Evolutionary conservation across 257 asterid species (phyloP).

Genomic region (Fraxinus cuspidata): DNA sequence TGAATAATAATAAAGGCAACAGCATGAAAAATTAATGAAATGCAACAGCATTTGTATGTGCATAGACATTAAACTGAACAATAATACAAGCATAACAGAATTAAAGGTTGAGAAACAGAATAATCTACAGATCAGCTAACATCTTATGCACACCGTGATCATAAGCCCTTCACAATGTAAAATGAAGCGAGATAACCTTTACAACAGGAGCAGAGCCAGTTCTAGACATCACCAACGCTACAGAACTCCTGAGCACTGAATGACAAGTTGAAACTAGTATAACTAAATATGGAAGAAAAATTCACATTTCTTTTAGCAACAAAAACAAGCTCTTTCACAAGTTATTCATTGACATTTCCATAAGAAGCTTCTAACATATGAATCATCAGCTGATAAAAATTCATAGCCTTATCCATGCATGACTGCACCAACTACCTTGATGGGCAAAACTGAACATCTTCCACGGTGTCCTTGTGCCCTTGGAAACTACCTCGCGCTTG

Average conservation of each 20-base stretch:
- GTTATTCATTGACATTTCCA: too few relatives aligned
- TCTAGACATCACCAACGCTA: slow-evolving; percentile 59
- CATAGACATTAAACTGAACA: background rate
- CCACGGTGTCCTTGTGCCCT: slow-evolving; percentile 69
- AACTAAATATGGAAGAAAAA: too few relatives aligned
- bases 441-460: slow-evolving; percentile 53
- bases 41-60: background rate
- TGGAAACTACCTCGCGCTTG: slow-evolving; percentile 72
- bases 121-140: too few relatives aligned
- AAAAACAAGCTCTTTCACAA: too few relatives aligned
- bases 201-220: slow-evolving; percentile 41
- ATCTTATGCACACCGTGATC: too few relatives aligned
- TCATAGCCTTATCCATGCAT: background rate
- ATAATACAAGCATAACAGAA: slow-evolving; percentile 1
- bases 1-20: too few relatives aligned
- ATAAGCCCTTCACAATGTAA: too few relatives aligned
- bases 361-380: too few relatives aligned
- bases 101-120: background rate
- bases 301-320: too few relatives aligned
- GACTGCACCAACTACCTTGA: slow-evolving; percentile 56
- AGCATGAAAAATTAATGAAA: background rate
- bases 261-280: background rate
- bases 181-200: slow-evolving; percentile 32
- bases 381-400: too few relatives aligned
- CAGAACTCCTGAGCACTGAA: slow-evolving; percentile 46